Evolutionary conservation across 1,139 yeast genomes (phyloP), one percentile per base, ranked within the genome.

Genomic region (Protomyces inouyei): DNA sequence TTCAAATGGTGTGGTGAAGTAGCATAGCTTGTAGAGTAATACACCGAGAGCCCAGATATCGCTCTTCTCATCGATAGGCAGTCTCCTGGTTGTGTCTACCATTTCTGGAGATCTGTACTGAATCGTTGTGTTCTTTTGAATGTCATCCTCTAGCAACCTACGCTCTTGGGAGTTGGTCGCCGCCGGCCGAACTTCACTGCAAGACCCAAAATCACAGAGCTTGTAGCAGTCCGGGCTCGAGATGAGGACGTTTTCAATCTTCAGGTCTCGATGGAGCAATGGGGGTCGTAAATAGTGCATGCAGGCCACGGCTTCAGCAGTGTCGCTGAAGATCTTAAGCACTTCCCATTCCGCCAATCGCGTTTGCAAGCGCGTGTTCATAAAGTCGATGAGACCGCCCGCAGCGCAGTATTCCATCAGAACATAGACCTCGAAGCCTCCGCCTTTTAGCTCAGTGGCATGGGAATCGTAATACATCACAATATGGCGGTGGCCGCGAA

Each of bases 41-140:
- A 92, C 85, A 14, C 98, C 98, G 66, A 93, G 78, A 0, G 98
- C 98, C 98, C 98, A 93, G 40, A 93, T 85, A 76, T 93, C 98
- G 68, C 92, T 84, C 74, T 93, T 93, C 73, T 93, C 98, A 75
- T 92, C 96, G 67, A 93, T 88, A 2, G 98, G 95, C 67, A 87
- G 81, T 3, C 95, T 89, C 68, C 87, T 82, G 68, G 87, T 83
- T 54, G 93, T 80, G 75, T 93, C 98, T 64, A 95, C 82, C 98
- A 93, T 93, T 75, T 93, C 98, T 0, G 98, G 98, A 0, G 96
- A 82, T 69, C 98, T 80, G 75, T 93, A 93, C 75, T 93, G 98
- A n/a, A 97, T 96, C 1, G 98, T 93, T 0, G 98, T 93, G 74
- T 93, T 95, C 68, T 86, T 86, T 79, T 88, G 84, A 66, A 93